Base-by-base conservation (phyloP, 2,329 filamentous ascomycete species). In the Gaeumannomyces tritici region DNA sequence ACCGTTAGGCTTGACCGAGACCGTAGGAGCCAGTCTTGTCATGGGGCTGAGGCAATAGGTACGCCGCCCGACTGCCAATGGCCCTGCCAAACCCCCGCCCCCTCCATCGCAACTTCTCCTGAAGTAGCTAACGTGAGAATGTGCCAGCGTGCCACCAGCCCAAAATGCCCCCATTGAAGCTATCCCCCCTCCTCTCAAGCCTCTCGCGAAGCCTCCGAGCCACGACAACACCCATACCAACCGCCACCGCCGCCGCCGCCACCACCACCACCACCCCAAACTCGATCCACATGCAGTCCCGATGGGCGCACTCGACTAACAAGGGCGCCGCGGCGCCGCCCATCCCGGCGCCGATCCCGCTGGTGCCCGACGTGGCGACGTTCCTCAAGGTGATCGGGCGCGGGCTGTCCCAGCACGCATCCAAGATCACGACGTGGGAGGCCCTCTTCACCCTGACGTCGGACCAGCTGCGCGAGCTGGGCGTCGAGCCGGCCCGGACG, bases 351-450 rank as follows among this genome's bases (percentile, higher is more conserved):
- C 89, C 92, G 0, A 96, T 89, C 51, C 90, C 91, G 1, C 92
- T 96, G 70, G 87, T 96, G 54, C 93, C 93, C 35, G 88, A 97
- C 73, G 86, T 91, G 55, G 73, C 82, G 68, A 95, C 93, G 21
- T 96, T 99, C 76, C 87, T 98, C 65, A 91, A 84, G 47, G 81
- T 97, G 64, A 97, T 98, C 75, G 95, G 95, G 69, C 93, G 95
- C 66, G 88, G 88, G 69, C 86, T 97, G 69, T 87, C 83, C 70
- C 86, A 89, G 71, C 91, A 97, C 78, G 84, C 89, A 59, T 81
- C 85, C 75, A 98, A 98, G 75, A 91, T 99, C 69, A 86, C 90
- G 2, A 88, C 89, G 13, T 98, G 95, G 95, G 89, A 95, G 61
- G 85, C 90, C 7, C 85, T 99, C 57, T 98, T 98, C 82, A 87